Conservation (phyloP, 2,329 filamentous ascomycete species). For the Paecilomyces formosus region DNA sequence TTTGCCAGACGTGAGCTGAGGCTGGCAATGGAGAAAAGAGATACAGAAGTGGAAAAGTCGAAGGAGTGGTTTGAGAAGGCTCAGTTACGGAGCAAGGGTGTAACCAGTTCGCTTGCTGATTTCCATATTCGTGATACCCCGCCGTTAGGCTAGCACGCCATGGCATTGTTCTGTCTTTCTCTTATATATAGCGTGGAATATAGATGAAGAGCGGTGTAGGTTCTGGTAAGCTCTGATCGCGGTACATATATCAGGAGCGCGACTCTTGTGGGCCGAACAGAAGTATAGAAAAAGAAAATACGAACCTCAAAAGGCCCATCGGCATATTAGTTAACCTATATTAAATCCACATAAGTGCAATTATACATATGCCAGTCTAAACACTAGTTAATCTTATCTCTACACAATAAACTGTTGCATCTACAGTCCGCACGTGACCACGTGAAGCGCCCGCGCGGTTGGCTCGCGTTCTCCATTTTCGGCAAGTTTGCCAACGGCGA, state of each 20-base stretch:
- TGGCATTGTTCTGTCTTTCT: not conserved
- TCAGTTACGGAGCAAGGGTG: slow-evolving; percentile 21
- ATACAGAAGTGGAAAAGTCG: slow-evolving; percentile 24
- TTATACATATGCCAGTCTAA: no score
- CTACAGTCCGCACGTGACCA: not conserved
- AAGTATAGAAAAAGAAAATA: not conserved
- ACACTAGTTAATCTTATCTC: not conserved
- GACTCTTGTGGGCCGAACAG: not conserved
- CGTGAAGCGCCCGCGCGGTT: not conserved
- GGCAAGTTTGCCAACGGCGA: not conserved
- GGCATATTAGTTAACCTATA: not conserved
- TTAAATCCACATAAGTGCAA: not conserved
- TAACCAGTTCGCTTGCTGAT: slow-evolving; percentile 20
- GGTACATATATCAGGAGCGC: not conserved
- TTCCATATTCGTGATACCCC: slow-evolving; percentile 20
- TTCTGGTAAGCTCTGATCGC: not conserved
- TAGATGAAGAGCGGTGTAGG: not conserved
- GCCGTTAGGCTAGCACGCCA: slow-evolving; percentile 1
- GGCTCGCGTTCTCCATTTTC: not conserved
- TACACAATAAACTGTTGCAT: not conserved
- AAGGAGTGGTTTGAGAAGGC: slow-evolving; percentile 27
- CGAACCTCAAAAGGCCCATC: not conserved
- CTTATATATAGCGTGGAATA: no score
- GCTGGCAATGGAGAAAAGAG: slow-evolving; percentile 25
- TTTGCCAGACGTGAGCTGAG: slow-evolving; percentile 22